Percentiles rank a stretch among this genome's conserved stretches.
Evolutionary conservation across 1,139 yeast species (phyloP).

Genomic region (Protomyces pachydermus): DNA sequence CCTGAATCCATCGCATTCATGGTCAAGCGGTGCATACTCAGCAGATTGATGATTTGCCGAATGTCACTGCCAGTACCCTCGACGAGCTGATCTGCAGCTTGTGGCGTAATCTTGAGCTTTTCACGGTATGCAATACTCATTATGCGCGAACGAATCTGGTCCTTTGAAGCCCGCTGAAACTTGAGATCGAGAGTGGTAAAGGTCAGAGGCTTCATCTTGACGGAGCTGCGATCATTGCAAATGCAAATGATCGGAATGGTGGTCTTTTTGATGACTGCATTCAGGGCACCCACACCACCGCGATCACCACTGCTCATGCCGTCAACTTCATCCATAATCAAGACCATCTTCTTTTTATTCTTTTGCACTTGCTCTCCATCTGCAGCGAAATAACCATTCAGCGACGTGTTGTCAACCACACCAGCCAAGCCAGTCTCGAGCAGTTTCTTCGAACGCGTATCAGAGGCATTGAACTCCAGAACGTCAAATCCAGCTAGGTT

Average conservation of each 20-base stretch:
- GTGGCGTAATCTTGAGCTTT: constrained; percentile 70
- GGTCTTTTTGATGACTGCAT: constrained; percentile 78
- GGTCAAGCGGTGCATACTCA: constrained; percentile 76
- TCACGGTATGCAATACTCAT: constrained; percentile 90
- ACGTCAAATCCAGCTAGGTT: constrained; percentile 72
- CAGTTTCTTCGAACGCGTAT: constrained; percentile 72
- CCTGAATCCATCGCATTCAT: constrained; percentile 54
- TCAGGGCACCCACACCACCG: constrained; percentile 96
- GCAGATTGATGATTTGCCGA: constrained; percentile 83
- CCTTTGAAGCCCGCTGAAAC: constrained; percentile 83
- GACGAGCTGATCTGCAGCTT: constrained; percentile 76
- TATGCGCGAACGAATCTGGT: constrained; percentile 72
- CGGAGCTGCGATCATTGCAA: constrained; percentile 86
- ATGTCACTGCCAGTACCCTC: constrained; percentile 85
- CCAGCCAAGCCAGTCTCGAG: constrained; percentile 48
- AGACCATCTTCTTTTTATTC: constrained; percentile 56
- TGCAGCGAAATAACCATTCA: constrained; percentile 65
- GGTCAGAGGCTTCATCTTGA: constrained; percentile 95
- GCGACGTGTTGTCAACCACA: constrained; percentile 74
- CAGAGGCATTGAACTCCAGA: constrained; percentile 88
- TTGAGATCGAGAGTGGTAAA: constrained; percentile 74
- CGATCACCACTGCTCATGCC: constrained; percentile 99
- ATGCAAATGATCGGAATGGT: constrained; percentile 83
- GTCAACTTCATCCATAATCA: constrained; percentile 98
- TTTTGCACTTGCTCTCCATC: constrained; percentile 38